phyloP scores from a whole-genome alignment of 352 stramenopile genomes.

The Phytophthora sansomeana region DNA sequence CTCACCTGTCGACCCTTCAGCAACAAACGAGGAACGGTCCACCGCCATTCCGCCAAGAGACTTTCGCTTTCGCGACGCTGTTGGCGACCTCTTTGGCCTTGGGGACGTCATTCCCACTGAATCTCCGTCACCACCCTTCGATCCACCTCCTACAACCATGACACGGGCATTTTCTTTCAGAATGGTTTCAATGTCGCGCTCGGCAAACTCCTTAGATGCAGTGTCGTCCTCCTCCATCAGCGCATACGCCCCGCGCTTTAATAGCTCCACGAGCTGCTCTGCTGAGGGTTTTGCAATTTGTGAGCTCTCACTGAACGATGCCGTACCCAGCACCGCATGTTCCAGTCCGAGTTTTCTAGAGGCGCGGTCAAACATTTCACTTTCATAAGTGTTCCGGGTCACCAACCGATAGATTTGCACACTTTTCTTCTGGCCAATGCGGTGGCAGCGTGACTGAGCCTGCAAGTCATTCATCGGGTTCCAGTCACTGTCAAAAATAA shows the following conservation, averaged over 20 bases:
- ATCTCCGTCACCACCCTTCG: constrained; percentile 39
- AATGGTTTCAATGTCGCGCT: constrained; percentile 97
- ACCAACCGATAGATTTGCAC: constrained; percentile 98
- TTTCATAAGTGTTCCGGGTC: constrained; percentile 99
- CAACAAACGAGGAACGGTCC: constrained; percentile 92
- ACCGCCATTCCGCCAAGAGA: constrained; percentile 83
- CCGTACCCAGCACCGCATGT: constrained; percentile 97
- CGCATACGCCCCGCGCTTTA: constrained; percentile 98
- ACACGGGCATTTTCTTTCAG: constrained; percentile 89
- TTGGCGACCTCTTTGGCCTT: constrained; percentile 48
- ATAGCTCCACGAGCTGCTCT: constrained; percentile 96
- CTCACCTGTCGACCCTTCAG: constrained; percentile 90
- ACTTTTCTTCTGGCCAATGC: constrained; percentile 99
- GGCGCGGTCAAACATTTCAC: constrained; percentile 99
- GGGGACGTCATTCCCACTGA: constrained; percentile 27
- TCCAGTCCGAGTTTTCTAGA: constrained; percentile 99
- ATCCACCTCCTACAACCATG: constrained; percentile 64
- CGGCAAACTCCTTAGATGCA: constrained; percentile 94
- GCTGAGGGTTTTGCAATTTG: constrained; percentile 87
- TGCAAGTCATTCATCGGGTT: constrained; percentile 97
- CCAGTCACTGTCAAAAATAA: constrained; percentile 99
- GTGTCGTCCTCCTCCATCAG: constrained; percentile 97
- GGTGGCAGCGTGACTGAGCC: constrained; percentile 93
- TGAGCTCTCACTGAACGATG: constrained; percentile 91
- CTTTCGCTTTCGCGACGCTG: constrained; percentile 71